Conservation (phyloP, 2,329 filamentous ascomycete genomes). For the Fusarium incarnatum region DNA sequence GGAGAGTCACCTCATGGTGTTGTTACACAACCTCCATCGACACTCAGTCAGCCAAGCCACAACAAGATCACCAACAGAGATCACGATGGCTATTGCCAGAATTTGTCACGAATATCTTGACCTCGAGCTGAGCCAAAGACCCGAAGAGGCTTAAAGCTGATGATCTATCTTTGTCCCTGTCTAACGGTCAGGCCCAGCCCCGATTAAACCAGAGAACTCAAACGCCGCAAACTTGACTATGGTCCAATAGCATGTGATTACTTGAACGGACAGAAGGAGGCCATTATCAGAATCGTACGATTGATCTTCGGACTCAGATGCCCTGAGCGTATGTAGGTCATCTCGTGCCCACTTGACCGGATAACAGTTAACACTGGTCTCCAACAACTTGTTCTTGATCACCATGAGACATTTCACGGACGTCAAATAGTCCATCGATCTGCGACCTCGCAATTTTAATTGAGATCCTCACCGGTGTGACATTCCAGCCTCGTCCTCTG, state of each 20-base stretch:
- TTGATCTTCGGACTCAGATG: neutral
- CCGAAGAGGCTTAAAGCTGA: neutral
- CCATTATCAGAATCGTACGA: neutral
- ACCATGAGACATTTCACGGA: neutral
- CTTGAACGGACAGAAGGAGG: neutral
- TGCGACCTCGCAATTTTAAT: neutral
- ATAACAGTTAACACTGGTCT: neutral
- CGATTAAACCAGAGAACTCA: neutral
- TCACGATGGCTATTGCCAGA: neutral
- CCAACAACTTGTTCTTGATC: neutral
- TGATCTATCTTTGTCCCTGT: neutral
- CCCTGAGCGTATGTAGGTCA: neutral
- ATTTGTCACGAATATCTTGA: neutral
- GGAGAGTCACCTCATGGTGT: neutral
- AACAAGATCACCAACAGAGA: neutral
- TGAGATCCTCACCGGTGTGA: neutral
- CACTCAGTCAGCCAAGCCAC: neutral
- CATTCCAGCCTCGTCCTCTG: neutral
- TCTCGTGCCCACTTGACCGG: neutral
- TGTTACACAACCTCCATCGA: neutral
- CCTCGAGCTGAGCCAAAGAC: neutral
- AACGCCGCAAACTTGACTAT: neutral
- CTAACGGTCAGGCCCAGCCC: neutral
- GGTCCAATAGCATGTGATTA: neutral
- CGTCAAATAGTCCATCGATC: neutral